Percentiles rank a stretch among this genome's conserved stretches.
Evolutionary conservation across 192 early-diverging fungal species (phyloP).

Genomic region (Gamsiella multidivaricata): DNA sequence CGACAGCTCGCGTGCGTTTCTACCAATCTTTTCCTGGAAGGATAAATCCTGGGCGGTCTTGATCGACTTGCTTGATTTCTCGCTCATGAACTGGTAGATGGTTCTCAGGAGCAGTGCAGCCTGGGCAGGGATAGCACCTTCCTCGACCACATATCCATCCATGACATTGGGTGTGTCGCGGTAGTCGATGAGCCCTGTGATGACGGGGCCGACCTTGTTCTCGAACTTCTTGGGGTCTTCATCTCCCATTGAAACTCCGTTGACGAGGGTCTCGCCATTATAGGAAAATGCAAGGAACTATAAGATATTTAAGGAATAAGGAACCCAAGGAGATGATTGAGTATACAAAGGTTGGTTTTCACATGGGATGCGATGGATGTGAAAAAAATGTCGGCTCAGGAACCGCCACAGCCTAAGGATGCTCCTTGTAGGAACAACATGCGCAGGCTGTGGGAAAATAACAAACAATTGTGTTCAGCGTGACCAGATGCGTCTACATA

Average conservation of each 20-base stretch:
- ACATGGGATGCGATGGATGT: not conserved
- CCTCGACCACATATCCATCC: slow-evolving; percentile 60
- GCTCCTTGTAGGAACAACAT: not conserved
- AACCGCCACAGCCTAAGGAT: not conserved
- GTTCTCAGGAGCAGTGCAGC: slow-evolving; percentile 15
- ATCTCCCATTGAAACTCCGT: slow-evolving; percentile 49
- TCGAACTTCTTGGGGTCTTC: slow-evolving; percentile 42
- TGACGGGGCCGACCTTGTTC: slow-evolving; percentile 55
- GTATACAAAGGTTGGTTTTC: slow-evolving; percentile 6
- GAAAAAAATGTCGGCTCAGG: not conserved
- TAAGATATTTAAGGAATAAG: not conserved
- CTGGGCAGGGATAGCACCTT: slow-evolving; percentile 53
- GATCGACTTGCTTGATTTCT: slow-evolving; percentile 10
- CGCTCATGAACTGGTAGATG: slow-evolving; percentile 39
- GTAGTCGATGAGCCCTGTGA: slow-evolving; percentile 59
- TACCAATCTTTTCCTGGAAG: slow-evolving; percentile 36
- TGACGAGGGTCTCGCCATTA: slow-evolving; percentile 34
- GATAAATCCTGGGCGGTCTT: slow-evolving; percentile 20
- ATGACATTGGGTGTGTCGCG: slow-evolving; percentile 51
- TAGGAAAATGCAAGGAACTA: slow-evolving; percentile 53
- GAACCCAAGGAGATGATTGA: not conserved
- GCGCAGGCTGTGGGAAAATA: too few species aligned
- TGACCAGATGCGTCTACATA: too few species aligned
- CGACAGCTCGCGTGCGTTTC: slow-evolving; percentile 35
- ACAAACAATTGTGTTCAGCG: too few species aligned